Conservation (phyloP, 2,329 filamentous ascomycete species). For the Colletotrichum camelliae region DNA sequence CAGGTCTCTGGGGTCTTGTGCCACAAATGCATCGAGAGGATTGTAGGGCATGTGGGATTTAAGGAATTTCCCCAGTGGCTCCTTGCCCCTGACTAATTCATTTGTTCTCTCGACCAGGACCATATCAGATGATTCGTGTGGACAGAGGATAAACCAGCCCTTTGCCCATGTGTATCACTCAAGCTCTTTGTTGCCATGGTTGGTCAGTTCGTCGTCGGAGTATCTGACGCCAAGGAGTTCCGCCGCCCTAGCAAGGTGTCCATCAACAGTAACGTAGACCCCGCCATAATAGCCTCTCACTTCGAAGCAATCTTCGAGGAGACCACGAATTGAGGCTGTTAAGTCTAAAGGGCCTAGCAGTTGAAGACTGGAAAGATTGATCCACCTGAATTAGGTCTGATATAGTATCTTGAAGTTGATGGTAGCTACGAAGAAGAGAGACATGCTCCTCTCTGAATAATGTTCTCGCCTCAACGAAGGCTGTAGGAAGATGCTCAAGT, state of each 20-base stretch:
- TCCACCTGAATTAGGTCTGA: background rate
- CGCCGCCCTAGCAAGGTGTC: background rate
- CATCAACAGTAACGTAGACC: background rate
- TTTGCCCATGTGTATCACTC: background rate
- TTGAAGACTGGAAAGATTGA: background rate
- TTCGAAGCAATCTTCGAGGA: background rate
- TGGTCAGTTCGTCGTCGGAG: background rate
- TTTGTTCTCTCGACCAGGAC: background rate
- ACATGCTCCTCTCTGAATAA: background rate
- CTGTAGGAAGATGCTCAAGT: background rate
- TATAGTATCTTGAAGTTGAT: background rate
- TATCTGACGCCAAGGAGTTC: background rate
- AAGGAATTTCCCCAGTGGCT: background rate
- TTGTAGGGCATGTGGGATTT: background rate
- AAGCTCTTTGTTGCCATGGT: background rate
- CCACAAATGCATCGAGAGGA: background rate
- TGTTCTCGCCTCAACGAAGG: background rate
- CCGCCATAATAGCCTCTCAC: background rate
- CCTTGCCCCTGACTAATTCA: background rate
- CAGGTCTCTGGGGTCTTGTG: background rate
- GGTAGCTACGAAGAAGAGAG: background rate
- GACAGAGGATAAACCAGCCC: background rate
- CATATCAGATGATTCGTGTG: background rate
- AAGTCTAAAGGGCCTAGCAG: background rate
- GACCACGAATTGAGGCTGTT: background rate